Conservation (phyloP, 2,329 filamentous ascomycete species). For the Trichoderma cornu-damae region DNA sequence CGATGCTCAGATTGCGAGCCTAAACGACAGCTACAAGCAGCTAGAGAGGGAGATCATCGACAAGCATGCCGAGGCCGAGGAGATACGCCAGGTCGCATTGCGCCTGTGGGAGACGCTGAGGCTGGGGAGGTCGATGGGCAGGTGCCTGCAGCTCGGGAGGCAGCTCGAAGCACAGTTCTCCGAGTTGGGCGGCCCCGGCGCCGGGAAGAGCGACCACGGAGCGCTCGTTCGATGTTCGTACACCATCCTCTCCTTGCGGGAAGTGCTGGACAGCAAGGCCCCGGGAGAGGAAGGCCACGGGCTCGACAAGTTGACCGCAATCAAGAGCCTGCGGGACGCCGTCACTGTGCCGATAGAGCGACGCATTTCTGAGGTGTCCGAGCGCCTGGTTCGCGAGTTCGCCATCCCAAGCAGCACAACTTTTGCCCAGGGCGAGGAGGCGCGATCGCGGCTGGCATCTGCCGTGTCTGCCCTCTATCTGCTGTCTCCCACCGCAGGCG, state of each 20-base stretch:
- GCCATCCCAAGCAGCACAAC: conserved; percentile 57
- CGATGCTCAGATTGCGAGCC: conserved; percentile 69
- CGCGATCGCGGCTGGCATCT: conserved; percentile 65
- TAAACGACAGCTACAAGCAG: conserved; percentile 80
- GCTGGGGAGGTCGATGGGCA: conserved; percentile 68
- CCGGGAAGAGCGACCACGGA: conserved; percentile 64
- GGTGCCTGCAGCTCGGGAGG: conserved; percentile 74
- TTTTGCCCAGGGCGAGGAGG: conserved; percentile 65
- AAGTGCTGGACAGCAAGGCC: conserved; percentile 62
- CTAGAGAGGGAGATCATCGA: conserved; percentile 81
- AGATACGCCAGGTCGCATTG: conserved; percentile 71
- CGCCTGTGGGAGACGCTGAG: conserved; percentile 75
- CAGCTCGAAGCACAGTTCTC: conserved; percentile 82
- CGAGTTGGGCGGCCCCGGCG: conserved; percentile 48
- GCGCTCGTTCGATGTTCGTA: conserved; percentile 78
- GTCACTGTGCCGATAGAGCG: conserved; percentile 69
- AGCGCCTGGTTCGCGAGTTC: conserved; percentile 79
- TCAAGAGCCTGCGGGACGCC: conserved; percentile 64
- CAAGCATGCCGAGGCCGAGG: conserved; percentile 79
- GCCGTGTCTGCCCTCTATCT: conserved; percentile 75
- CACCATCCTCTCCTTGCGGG: conserved; percentile 69
- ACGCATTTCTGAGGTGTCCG: conserved; percentile 64
- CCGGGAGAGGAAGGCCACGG: conserved; percentile 71
- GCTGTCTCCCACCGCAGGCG: conserved; percentile 61
- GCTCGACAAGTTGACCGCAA: conserved; percentile 66